Conservation (phyloP, 2,329 filamentous ascomycete species). For the Blumeria hordei region DNA sequence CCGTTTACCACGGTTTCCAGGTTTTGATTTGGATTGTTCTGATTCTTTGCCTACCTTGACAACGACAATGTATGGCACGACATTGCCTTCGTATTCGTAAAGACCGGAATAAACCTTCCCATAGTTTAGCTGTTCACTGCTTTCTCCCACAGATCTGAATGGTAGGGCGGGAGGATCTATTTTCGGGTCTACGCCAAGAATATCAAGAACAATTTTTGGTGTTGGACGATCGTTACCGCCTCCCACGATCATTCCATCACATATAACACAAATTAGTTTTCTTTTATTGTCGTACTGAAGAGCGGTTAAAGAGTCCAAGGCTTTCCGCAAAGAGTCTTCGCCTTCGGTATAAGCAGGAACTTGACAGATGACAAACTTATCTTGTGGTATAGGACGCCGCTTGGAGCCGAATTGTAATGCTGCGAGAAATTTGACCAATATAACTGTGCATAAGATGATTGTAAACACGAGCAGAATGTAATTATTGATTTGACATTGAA, state of each 20-base stretch:
- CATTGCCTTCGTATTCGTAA: conserved; percentile 92
- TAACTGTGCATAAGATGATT: conserved; percentile 58
- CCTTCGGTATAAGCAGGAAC: conserved; percentile 96
- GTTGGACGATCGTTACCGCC: conserved; percentile 90
- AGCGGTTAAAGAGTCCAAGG: conserved; percentile 79
- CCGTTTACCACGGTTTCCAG: conserved; percentile 93
- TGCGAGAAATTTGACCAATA: conserved; percentile 70
- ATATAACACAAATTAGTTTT: conserved; percentile 89
- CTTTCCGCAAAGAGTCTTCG: conserved; percentile 81
- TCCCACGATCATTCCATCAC: conserved; percentile 92
- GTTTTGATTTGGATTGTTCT: conserved; percentile 73
- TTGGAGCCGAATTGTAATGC: conserved; percentile 88
- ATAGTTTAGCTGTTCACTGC: conserved; percentile 86
- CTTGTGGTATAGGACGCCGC: conserved; percentile 66
- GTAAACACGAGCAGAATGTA: conserved; percentile 75
- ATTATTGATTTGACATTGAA: conserved; percentile 69
- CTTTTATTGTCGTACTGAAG: conserved; percentile 96
- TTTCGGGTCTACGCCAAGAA: conserved; percentile 90
- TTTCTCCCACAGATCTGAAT: conserved; percentile 77
- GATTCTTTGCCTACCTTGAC: conserved; percentile 97
- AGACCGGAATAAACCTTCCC: conserved; percentile 96
- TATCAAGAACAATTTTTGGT: conserved; percentile 91
- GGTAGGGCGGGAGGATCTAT: conserved; percentile 82
- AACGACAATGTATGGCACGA: conserved; percentile 85
- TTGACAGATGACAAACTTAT: conserved; percentile 97